Evolutionary conservation across 73 alveolate species (phyloP).

Genomic region (Paramecium pentaurelia): DNA sequence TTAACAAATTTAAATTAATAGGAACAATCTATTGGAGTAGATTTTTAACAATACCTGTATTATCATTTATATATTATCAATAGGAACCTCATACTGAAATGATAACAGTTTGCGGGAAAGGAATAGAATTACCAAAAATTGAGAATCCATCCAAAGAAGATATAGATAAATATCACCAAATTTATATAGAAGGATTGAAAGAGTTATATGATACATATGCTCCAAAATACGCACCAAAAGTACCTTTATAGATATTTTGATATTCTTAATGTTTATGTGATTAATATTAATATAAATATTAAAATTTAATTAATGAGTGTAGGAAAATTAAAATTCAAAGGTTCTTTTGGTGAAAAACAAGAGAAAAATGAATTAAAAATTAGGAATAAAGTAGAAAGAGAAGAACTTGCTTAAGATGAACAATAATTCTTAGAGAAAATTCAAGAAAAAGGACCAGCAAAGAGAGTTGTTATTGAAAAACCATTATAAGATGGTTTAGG

Average conservation of each 20-base stretch:
- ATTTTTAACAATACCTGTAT: conserved; percentile 44
- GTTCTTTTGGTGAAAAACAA: conserved; percentile 9
- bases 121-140: conserved; percentile 35
- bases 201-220: conserved; percentile 37
- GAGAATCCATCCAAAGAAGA: conserved; percentile 54
- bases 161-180: conserved; percentile 44
- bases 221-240: conserved; percentile 43
- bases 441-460: conserved; percentile 41
- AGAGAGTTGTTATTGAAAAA: not conserved
- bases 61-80: not conserved
- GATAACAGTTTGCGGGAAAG: conserved; percentile 49
- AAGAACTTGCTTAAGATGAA: conserved; percentile 42
- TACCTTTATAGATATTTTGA: conserved; percentile 33
- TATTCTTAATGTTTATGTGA: not conserved
- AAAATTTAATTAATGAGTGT: not conserved
- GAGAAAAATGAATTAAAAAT: conserved; percentile 51
- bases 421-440: conserved; percentile 36
- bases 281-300: not conserved
- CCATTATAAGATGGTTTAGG: conserved; percentile 58
- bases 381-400: conserved; percentile 32
- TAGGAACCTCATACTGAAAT: conserved; percentile 49
- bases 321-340: conserved; percentile 60
- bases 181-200: conserved; percentile 23
- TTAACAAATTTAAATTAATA: conserved; percentile 34
- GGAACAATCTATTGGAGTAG: conserved; percentile 58